Conservation (phyloP, 2,329 filamentous ascomycete species). For the Coniella vitis region DNA sequence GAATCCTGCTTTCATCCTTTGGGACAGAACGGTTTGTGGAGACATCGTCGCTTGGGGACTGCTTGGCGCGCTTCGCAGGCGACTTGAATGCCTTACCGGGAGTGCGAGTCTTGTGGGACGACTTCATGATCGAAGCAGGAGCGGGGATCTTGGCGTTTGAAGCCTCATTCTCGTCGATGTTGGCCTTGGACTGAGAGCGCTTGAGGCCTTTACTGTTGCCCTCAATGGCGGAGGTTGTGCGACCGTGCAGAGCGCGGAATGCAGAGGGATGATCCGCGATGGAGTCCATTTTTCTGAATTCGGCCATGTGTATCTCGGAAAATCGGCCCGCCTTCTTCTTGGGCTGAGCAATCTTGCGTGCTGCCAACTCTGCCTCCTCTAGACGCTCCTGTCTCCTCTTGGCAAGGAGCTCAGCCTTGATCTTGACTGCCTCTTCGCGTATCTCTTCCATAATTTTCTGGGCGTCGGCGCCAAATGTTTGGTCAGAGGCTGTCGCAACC, state of each 20-base stretch:
- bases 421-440: slow-evolving; percentile 62
- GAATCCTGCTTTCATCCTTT: slow-evolving; percentile 42
- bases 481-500: slow-evolving; percentile 27
- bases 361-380: slow-evolving; percentile 37
- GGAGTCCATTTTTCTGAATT: slow-evolving; percentile 97
- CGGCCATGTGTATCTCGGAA: slow-evolving; percentile 76
- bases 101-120: slow-evolving; percentile 23
- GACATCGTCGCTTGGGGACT: slow-evolving; percentile 60
- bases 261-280: slow-evolving; percentile 81
- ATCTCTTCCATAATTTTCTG: slow-evolving; percentile 59
- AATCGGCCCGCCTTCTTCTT: slow-evolving; percentile 74
- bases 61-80: slow-evolving; percentile 65
- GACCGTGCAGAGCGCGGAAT: slow-evolving; percentile 54
- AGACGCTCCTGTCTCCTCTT: slow-evolving; percentile 50
- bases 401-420: slow-evolving; percentile 61
- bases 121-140: slow-evolving; percentile 24
- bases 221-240: slow-evolving; percentile 40
- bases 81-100: slow-evolving; percentile 28
- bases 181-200: slow-evolving; percentile 43
- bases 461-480: slow-evolving; percentile 54
- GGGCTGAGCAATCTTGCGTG: slow-evolving; percentile 70
- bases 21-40: slow-evolving; percentile 58
- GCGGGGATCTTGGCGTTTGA: slow-evolving; percentile 34
- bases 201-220: slow-evolving; percentile 36
- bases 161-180: slow-evolving; percentile 54